A percentile compares a stretch with the other conserved stretches of the same genome.
These are phyloP conservation scores for Pisolithus tinctorius DNA, from an alignment of 768 basidiomycete genomes.

Conservation along the genomic window DNA sequence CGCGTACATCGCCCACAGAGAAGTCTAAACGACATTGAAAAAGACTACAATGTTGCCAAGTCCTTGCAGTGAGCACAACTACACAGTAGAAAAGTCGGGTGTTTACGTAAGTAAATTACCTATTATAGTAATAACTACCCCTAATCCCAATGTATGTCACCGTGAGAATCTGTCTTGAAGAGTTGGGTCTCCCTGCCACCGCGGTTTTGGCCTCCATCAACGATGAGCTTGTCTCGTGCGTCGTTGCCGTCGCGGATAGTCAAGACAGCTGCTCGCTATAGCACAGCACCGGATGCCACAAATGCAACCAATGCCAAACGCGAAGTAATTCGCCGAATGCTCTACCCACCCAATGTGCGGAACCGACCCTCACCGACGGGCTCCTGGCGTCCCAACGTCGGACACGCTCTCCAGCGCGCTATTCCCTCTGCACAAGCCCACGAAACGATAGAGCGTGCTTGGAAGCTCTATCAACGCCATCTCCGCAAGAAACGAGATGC, in stretches of 20 bases:
- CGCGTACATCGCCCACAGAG: slow-evolving; percentile 21
- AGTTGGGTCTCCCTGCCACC: background rate
- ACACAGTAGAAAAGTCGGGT: no score
- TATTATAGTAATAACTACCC: no score
- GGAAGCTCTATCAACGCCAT: slow-evolving; percentile 75
- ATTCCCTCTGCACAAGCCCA: slow-evolving; percentile 87
- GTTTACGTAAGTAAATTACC: no score
- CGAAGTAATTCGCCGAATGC: slow-evolving; percentile 67
- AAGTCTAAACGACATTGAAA: slow-evolving; percentile 14
- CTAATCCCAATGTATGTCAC: no score
- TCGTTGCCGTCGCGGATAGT: slow-evolving; percentile 27
- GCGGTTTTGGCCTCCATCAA: background rate
- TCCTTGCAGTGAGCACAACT: no score
- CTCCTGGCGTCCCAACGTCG: slow-evolving; percentile 78
- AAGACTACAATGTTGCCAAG: background rate
- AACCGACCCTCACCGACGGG: slow-evolving; percentile 71
- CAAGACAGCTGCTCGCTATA: slow-evolving; percentile 36
- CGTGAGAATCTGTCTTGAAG: background rate
- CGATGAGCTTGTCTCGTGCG: slow-evolving; percentile 29
- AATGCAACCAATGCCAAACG: slow-evolving; percentile 50
- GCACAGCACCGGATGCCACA: slow-evolving; percentile 22
- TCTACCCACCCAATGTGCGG: slow-evolving; percentile 75
- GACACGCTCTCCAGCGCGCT: slow-evolving; percentile 68
- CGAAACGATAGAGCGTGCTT: slow-evolving; percentile 88
- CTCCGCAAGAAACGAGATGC: slow-evolving; percentile 60